These are phyloP conservation scores for Panicum miliaceum DNA, from an alignment of 176 grass and related monocot species.

Conservation along the genomic window DNA sequence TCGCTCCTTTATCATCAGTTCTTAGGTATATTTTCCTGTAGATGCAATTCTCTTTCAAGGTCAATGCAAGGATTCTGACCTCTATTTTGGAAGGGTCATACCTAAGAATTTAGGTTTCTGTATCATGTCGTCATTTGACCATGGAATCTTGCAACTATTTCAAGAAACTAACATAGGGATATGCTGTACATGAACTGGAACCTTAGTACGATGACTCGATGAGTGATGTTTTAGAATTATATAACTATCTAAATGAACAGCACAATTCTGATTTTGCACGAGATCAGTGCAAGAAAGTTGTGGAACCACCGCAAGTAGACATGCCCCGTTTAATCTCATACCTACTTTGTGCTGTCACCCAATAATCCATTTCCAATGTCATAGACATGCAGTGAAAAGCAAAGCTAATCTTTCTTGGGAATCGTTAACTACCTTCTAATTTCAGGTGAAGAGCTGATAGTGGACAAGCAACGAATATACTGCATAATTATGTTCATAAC, in stretches of 20 bases:
- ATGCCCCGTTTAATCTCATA: slow-evolving; percentile 31
- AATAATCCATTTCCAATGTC: slow-evolving; percentile 27
- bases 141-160: slow-evolving; percentile 17
- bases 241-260: slow-evolving; percentile 1
- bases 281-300: slow-evolving; percentile 2
- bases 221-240: slow-evolving; percentile 18
- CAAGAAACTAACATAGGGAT: slow-evolving; percentile 24
- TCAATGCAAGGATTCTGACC: slow-evolving; percentile 39
- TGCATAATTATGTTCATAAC: slow-evolving; percentile 29
- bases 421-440: slow-evolving; percentile 38
- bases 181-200: slow-evolving; percentile 17
- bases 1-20: slow-evolving; percentile 15
- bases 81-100: slow-evolving; percentile 40
- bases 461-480: slow-evolving; percentile 66
- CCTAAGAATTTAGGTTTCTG: slow-evolving; percentile 25
- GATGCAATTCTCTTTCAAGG: neutral
- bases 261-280: slow-evolving; percentile 15
- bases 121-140: slow-evolving; percentile 36
- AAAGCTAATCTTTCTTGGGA: slow-evolving; percentile 44
- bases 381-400: slow-evolving; percentile 40
- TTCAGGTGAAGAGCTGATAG: slow-evolving; percentile 49
- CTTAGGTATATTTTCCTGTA: slow-evolving; percentile 17
- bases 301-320: neutral
- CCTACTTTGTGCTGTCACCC: neutral
- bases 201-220: neutral